A percentile compares a stretch with the other conserved stretches of the same genome.
phyloP scores from a whole-genome alignment of 2,329 filamentous ascomycete genomes.

The Lachnellula arida region DNA sequence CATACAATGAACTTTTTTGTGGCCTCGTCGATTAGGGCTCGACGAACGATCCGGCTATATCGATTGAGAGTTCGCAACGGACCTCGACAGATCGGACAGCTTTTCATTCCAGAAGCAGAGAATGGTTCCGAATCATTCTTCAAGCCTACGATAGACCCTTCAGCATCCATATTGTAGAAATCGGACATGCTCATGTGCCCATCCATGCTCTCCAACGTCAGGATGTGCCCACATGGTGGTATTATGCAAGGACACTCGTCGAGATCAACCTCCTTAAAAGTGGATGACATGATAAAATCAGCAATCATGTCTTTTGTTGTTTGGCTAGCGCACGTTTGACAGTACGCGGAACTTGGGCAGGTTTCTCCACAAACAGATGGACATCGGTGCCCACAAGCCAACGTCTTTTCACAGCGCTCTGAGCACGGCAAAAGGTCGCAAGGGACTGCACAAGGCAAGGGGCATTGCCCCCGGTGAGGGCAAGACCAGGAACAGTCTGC shows the following conservation, averaged over 20 bases:
- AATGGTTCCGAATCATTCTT: constrained; percentile 42
- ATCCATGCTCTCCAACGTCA: constrained; percentile 57
- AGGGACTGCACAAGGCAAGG: constrained; percentile 55
- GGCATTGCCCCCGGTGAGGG: constrained; percentile 43
- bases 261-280: constrained; percentile 54
- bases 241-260: constrained; percentile 58
- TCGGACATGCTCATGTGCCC: constrained; percentile 50
- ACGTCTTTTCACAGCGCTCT: constrained; percentile 46
- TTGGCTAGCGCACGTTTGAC: constrained; percentile 49
- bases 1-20: constrained; percentile 61
- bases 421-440: constrained; percentile 65
- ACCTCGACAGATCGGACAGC: constrained; percentile 56
- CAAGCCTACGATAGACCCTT: constrained; percentile 33
- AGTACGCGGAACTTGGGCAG: constrained; percentile 50
- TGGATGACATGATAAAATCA: constrained; percentile 50
- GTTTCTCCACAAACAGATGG: constrained; percentile 61
- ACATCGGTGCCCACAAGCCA: constrained; percentile 60
- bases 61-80: constrained; percentile 52
- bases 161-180: constrained; percentile 42
- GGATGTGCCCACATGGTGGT: constrained; percentile 58
- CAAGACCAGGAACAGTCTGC: constrained; percentile 52
- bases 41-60: constrained; percentile 58
- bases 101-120: constrained; percentile 44
- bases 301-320: constrained; percentile 44
- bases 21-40: constrained; percentile 56